Base-by-base conservation (phyloP, 768 basidiomycete genomes). In the Suillus spraguei region DNA sequence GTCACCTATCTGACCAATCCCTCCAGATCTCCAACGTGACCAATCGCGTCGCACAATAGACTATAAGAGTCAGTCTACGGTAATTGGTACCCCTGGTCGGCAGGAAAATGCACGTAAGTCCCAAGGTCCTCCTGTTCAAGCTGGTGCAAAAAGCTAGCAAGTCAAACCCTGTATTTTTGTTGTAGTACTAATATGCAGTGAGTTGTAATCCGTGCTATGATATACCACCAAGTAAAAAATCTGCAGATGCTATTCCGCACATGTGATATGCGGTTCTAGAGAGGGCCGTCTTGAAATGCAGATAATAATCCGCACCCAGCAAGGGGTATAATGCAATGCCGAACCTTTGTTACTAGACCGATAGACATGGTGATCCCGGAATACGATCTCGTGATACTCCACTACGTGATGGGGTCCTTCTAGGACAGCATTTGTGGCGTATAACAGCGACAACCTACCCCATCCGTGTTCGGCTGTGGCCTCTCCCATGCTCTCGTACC, bases 171-270 rank as follows among this genome's bases (percentile, higher is more conserved):
- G 22, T 49, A 49, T 53, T 53, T 53, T 32, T 52, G 28, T 52
- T 53, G 52, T 53, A n/a, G 32, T 53, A 53, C 52, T 53, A 53
- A 53, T 53, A 33, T 11, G 28, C 28, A 20, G 32, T 52, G 49
- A 50, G 49, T 32, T 53, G 20, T 33, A 28, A 32, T 52, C 2
- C 50, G 32, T 52, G 28, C 28, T 50, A 50, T 28, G 17, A 9
- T 28, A 32, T 16, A 2, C 49, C 49, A 32, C 16, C 28, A 17
- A 52, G 50, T 32, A 20, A 32, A 52, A 16, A 9, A 16, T 52
- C 8, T 20, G 17, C 50, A 17, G 28, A 52, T 20, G 28, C 50
- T 20, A 52, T 17, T 17, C 49, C 24, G 3, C 16, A 10, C 17
- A 32, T 17, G 5, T 52, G 50, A 32, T 10, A 10, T 20, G 17